A percentile compares a stretch with the other conserved stretches of the same genome.
Evolutionary conservation across 345 rosid genomes (phyloP).

Genomic region (Sapria himalayana): DNA sequence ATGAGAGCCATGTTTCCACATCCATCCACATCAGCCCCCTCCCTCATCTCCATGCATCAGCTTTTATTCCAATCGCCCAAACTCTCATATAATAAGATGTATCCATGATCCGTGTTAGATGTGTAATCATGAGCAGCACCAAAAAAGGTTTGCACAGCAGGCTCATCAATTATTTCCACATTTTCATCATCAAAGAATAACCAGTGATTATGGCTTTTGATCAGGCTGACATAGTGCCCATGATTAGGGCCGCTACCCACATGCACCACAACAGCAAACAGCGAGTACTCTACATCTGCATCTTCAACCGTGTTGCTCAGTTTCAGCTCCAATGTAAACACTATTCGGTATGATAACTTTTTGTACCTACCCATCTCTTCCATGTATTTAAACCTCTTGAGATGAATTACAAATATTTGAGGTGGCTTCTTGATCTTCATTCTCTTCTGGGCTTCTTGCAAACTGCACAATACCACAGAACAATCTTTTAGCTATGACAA

Average conservation of each 20-base stretch:
- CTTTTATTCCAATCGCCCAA: slow-evolving; percentile 30
- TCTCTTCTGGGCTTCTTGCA: slow-evolving; percentile 98
- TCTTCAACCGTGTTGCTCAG: slow-evolving; percentile 86
- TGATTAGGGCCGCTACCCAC: slow-evolving; percentile 97
- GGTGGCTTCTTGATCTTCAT: slow-evolving; percentile 99
- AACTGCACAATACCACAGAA: slow-evolving; percentile 26
- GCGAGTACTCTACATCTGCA: slow-evolving; percentile 73
- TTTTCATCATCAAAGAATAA: slow-evolving; percentile 90
- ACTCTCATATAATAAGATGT: slow-evolving; percentile 93
- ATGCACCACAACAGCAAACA: slow-evolving; percentile 93
- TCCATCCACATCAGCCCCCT: too few species aligned
- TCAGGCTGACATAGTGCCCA: slow-evolving; percentile 91
- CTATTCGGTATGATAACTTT: slow-evolving; percentile 87
- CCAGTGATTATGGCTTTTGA: slow-evolving; percentile 99
- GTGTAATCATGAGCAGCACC: slow-evolving; percentile 96
- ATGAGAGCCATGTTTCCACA: too few species aligned
- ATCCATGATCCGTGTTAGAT: slow-evolving; percentile 91
- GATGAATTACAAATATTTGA: slow-evolving; percentile 72
- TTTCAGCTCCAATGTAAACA: slow-evolving; percentile 85
- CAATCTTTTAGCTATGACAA: too few species aligned
- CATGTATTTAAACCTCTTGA: slow-evolving; percentile 87
- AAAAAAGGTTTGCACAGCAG: slow-evolving; percentile 92
- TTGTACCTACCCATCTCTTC: slow-evolving; percentile 92
- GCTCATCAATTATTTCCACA: slow-evolving; percentile 94
- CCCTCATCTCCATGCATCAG: too few species aligned